These are phyloP conservation scores for Zizania latifolia DNA, from an alignment of 176 grass and related monocot species.

Conservation along the genomic window DNA sequence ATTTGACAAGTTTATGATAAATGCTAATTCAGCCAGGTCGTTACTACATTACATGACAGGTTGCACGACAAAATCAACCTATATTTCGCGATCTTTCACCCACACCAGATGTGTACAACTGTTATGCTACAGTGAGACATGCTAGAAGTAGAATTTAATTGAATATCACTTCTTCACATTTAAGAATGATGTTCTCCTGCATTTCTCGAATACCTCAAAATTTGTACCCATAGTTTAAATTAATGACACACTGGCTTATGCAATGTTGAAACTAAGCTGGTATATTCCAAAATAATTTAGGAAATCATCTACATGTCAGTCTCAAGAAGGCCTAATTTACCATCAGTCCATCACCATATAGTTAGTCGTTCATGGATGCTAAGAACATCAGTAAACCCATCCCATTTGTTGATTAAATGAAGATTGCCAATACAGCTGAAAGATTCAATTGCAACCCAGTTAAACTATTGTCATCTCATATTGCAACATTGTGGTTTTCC, in stretches of 20 bases:
- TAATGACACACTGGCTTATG: not conserved
- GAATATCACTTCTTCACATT: conserved; percentile 28
- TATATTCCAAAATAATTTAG: conserved; percentile 5
- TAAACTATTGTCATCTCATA: conserved; percentile 47
- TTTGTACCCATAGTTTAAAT: not conserved
- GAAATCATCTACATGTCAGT: conserved; percentile 23
- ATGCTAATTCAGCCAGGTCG: not conserved
- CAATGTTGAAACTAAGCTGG: not conserved
- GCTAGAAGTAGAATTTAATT: too few species aligned
- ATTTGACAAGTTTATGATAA: not conserved
- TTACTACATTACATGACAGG: not conserved
- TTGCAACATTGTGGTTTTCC: conserved; percentile 75
- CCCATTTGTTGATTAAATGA: conserved; percentile 21
- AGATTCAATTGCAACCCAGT: conserved; percentile 8
- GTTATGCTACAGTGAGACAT: too few species aligned
- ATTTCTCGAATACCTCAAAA: not conserved
- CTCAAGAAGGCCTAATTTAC: conserved; percentile 13
- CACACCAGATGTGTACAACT: too few species aligned
- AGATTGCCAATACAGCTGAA: conserved; percentile 8
- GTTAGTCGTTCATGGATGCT: conserved; percentile 4
- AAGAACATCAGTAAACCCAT: conserved; percentile 4
- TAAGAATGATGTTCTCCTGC: conserved; percentile 8
- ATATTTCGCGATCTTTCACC: not conserved
- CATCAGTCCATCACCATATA: conserved; percentile 29
- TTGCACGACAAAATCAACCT: not conserved